Evolutionary conservation across 1,284 basidiomycete genomes (phyloP), one percentile per base, ranked within the genome.

Genomic region (Porodaedalea pini): DNA sequence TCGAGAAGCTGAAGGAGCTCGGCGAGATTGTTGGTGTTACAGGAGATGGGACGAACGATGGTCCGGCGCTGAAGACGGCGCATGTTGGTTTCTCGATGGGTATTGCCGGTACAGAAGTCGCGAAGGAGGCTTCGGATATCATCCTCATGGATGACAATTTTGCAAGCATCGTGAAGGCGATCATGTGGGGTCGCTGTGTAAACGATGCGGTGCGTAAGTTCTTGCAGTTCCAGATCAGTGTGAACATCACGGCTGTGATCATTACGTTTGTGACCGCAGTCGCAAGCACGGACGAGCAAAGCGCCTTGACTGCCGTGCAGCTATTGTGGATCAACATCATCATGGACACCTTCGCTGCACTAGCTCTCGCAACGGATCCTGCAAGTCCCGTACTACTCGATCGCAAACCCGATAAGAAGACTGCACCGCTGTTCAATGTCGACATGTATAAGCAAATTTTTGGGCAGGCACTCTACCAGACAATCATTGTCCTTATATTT

Each of bases 141-240:
- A 96, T 99, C 66, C 83, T 99, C 49, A 97, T 98, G 94, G 90
- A 94, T 69, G 96, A 98, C 75, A 97, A 98, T 71, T 98, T 99
- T 71, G 79, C 92, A 7, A 94, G 92, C 15, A 96, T 99, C 69
- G 93, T 98, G 63, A 89, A 93, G 67, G 96, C 95, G 56, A 95
- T 99, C 68, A 95, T 97, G 81, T 99, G 96, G 96, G 96, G 96
- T 45, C 92, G 96, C 58, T 96, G 94, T 70, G 95, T 99, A 62
- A 98, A 98, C 72, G 96, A 99, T 70, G 85, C 94, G 0, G 96
- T 98, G 61, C 88, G 90, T 70, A 98, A 98, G 77, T 99, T 98
- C 77, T 70, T 99, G 61, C 96, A 98, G 76, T 98, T 98, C 83
- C 97, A 99, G 76, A 82, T 99, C 63, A 94, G 92, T 7, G 92